Evolutionary conservation across 768 basidiomycete species (phyloP), one percentile per base, ranked within the genome.

Genomic region (Lactarius evosmus): DNA sequence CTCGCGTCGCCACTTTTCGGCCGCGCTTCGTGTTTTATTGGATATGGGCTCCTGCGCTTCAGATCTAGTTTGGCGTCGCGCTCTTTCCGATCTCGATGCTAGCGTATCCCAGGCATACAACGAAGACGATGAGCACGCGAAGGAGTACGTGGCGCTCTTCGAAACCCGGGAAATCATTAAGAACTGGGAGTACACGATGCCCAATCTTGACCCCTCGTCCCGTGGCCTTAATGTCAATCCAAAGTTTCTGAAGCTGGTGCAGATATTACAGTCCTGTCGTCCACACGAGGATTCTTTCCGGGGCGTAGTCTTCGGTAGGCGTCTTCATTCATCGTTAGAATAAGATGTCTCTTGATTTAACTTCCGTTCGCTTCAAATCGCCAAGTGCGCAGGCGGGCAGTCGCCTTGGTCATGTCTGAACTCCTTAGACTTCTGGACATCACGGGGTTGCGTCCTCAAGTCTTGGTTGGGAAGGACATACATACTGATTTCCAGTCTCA

Each of bases 11-110:
- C 72, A 83, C 46, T 83, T 85, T 70, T 75, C 71, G 49, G 75
- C 79, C 30, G 82, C 85, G 12, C 78, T 76, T 22, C 72, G 74
- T 67, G 79, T 79, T 22, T 72, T 82, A 38, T 70, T 72, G 30
- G 83, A 89, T 69, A 70, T 92, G 33, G 91, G 91, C 7, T 67
- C 80, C 40, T 91, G 86, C 67, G 89, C 87, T 54, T 78, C 85
- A 40, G 88, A 91, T 67, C 75, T 90, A 38, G 75, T 87, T 55
- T 92, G 88, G 89, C 79, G 85, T 66, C 80, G 79, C 49, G 80
- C 80, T 25, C 66, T 82, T 52, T 80, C 76, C 65, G 76, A 77
- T 5, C 73, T 78, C 34, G 78, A 80, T 56, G 61, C 69, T 11
- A 63, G 49, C 19, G 50, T 54, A 38, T 56, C 58, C 38, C 44